A percentile compares a stretch with the other conserved stretches of the same genome.
Conservation (phyloP, 805 yeast genomes). For the Metschnikowia peoriensis region DNA sequence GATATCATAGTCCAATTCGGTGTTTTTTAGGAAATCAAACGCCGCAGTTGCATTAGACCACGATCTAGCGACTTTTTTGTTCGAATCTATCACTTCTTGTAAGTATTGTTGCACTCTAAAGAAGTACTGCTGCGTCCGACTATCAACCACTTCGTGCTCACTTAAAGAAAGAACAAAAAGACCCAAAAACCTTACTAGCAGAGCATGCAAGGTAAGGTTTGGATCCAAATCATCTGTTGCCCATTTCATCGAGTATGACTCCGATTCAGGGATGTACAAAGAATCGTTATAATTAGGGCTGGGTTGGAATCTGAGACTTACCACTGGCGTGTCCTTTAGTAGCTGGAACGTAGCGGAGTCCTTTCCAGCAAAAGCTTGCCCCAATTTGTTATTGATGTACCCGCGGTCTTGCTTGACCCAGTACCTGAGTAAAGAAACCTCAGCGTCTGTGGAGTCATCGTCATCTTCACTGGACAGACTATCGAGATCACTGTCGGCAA, state of each 20-base stretch:
- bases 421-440: slow-evolving; percentile 31
- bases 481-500: not conserved
- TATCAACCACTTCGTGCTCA: slow-evolving; percentile 40
- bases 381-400: slow-evolving; percentile 32
- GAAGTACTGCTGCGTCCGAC: slow-evolving; percentile 24
- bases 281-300: slow-evolving; percentile 28
- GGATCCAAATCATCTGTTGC: slow-evolving; percentile 21
- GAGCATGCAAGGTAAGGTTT: slow-evolving; percentile 34
- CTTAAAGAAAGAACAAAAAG: slow-evolving; percentile 33
- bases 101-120: slow-evolving; percentile 18
- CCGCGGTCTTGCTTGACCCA: slow-evolving; percentile 36
- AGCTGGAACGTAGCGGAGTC: slow-evolving; percentile 35
- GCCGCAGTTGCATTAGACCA: slow-evolving; percentile 26
- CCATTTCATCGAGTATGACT: slow-evolving; percentile 34
- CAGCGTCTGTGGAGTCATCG: slow-evolving; percentile 18
- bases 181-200: slow-evolving; percentile 37
- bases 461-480: slow-evolving; percentile 16
- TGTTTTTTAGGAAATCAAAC: slow-evolving; percentile 18
- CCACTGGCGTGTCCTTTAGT: slow-evolving; percentile 27
- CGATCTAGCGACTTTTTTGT: slow-evolving; percentile 9
- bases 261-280: slow-evolving; percentile 34
- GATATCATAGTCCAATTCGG: slow-evolving; percentile 23
- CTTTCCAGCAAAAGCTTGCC: slow-evolving; percentile 21
- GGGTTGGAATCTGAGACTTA: slow-evolving; percentile 34
- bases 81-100: slow-evolving; percentile 15